Base-by-base conservation (phyloP, 2,329 filamentous ascomycete species). In the Didymosphaeria variabile region DNA sequence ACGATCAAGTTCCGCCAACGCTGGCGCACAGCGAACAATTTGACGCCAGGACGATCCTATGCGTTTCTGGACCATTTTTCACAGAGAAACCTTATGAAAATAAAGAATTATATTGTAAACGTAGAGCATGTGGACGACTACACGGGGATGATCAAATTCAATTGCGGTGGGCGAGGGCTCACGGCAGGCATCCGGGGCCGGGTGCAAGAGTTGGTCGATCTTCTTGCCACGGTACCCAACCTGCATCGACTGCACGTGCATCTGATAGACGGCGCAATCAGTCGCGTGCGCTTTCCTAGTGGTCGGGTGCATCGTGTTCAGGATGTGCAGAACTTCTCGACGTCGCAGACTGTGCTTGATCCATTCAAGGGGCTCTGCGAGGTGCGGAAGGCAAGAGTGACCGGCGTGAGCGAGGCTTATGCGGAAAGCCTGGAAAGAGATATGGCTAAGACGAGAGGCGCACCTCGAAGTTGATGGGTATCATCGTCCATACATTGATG, bases 61-160 rank as follows among this genome's bases (percentile, higher is more conserved):
- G 61, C 69, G 13, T 83, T 83, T 59, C 70, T 84, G 10, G 77
- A 79, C 21, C 71, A 79, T 19, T 77, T 84, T 50, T 76, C 79
- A 6, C 67, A 72, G 61, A 67, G 73, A 36, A 83, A 83, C 64
- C 56, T 83, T 55, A 52, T 76, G 47, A 64, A 79, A 21, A 76
- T 85, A 8, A 79, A 73, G 66, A 73, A 78, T 32, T 79, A 81
- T 38, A 59, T 82, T 45, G 68, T 85, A 9, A 79, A 79, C 50
- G 75, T 85, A 2, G 80, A 84, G 69, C 79, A 80, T 55, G 79
- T 83, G 29, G 83, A 84, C 65, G 75, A 77, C 44, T 84, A 84
- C 56, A 83, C 80, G 0, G 82, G 81, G 4, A 83, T 83, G 82
- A 81, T 84, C 61, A 84, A 84, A 65, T 84, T 80, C 66, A 84